A percentile compares a stretch with the other conserved stretches of the same genome.
Evolutionary conservation across 352 stramenopile genomes (phyloP).

Genomic region (Poterioochromonas sp.): DNA sequence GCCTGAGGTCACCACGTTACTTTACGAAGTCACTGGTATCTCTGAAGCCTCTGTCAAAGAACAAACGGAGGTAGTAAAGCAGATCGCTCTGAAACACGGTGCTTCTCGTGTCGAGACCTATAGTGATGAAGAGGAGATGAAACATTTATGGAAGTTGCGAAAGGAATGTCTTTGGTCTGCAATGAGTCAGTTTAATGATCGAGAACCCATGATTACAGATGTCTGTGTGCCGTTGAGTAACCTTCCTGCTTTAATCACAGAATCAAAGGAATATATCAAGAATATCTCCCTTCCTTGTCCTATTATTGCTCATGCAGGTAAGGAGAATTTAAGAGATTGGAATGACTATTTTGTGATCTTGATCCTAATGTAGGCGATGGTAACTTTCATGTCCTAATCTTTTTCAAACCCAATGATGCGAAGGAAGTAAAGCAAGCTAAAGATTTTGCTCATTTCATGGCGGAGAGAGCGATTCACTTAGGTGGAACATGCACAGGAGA

Average conservation of each 20-base stretch:
- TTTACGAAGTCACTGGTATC: constrained; percentile 82
- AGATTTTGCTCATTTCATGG: constrained; percentile 66
- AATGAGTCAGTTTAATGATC: constrained; percentile 53
- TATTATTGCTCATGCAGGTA: constrained; percentile 72
- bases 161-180: constrained; percentile 67
- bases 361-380: constrained; percentile 66
- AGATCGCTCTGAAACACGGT: constrained; percentile 49
- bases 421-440: constrained; percentile 70
- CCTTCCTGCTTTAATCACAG: constrained; percentile 80
- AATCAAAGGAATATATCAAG: constrained; percentile 78
- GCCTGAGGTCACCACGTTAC: constrained; percentile 69
- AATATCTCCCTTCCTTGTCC: constrained; percentile 72
- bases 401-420: constrained; percentile 68
- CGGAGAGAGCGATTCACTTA: constrained; percentile 63
- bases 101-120: background rate
- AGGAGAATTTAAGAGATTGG: constrained; percentile 50
- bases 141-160: constrained; percentile 56
- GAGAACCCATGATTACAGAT: constrained; percentile 68
- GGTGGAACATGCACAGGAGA: constrained; percentile 96
- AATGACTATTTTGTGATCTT: background rate
- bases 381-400: constrained; percentile 93
- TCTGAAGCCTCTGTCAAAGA: constrained; percentile 58
- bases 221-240: constrained; percentile 88
- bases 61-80: constrained; percentile 67
- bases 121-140: constrained; percentile 23